Evolutionary conservation across 768 basidiomycete species (phyloP).

Genomic region (Lactarius deliciosus): DNA sequence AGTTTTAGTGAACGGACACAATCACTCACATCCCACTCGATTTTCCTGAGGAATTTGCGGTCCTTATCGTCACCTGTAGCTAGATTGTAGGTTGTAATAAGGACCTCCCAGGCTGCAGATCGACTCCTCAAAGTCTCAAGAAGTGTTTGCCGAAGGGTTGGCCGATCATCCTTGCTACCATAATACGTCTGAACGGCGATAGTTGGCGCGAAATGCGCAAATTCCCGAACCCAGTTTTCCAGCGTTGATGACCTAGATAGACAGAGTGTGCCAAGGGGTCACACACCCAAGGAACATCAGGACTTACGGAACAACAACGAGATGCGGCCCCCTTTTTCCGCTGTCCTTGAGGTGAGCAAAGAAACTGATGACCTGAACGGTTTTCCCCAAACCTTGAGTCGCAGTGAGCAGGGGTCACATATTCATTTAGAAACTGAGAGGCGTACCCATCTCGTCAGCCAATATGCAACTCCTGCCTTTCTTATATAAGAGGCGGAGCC

Average conservation of each 20-base stretch:
- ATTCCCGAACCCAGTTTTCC: slow-evolving; percentile 99
- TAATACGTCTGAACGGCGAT: slow-evolving; percentile 92
- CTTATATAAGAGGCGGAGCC: slow-evolving; percentile 86
- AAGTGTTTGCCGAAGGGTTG: slow-evolving; percentile 68
- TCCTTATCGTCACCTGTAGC: slow-evolving; percentile 86
- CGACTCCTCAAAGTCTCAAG: slow-evolving; percentile 52
- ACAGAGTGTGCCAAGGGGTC: not conserved
- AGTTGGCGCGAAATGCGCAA: slow-evolving; percentile 83
- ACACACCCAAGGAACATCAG: not conserved
- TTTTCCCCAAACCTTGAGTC: slow-evolving; percentile 88
- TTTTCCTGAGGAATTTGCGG: slow-evolving; percentile 87
- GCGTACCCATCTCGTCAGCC: slow-evolving; percentile 97
- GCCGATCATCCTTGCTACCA: slow-evolving; percentile 85
- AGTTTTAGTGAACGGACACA: not conserved
- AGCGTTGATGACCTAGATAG: slow-evolving; percentile 80
- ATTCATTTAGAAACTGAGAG: slow-evolving; percentile 18
- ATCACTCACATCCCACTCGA: slow-evolving; percentile 85
- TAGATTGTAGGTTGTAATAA: slow-evolving; percentile 94
- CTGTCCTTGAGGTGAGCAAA: slow-evolving; percentile 83
- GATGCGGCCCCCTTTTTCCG: slow-evolving; percentile 80
- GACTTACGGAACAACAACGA: slow-evolving; percentile 92
- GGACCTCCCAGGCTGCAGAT: slow-evolving; percentile 80
- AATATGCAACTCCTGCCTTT: slow-evolving; percentile 88
- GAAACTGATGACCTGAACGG: slow-evolving; percentile 98
- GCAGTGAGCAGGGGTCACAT: slow-evolving; percentile 21